Conservation (phyloP, 495 filamentous ascomycete species). For the Penicillium atrosanguineum region DNA sequence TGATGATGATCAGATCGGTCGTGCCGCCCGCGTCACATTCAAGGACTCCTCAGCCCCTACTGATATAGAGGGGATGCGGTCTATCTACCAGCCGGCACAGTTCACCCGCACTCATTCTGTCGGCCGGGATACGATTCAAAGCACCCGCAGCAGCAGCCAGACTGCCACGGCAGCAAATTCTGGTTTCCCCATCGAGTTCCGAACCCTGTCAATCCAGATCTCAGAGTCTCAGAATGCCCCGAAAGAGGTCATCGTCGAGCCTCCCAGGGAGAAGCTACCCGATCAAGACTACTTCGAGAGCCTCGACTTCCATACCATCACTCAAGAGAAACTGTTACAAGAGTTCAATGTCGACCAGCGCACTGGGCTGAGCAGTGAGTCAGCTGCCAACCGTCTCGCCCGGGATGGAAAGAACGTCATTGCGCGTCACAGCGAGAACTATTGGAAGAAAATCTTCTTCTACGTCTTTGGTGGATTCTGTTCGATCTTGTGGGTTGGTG, state of each 20-base stretch:
- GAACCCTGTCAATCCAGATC: conserved; percentile 45
- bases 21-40: conserved; percentile 21
- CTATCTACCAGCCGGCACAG: conserved; percentile 20
- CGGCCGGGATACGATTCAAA: conserved; percentile 24
- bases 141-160: conserved; percentile 12
- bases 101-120: conserved; percentile 19
- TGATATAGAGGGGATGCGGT: conserved; percentile 19
- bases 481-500: conserved; percentile 63
- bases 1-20: conserved; percentile 15
- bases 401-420: conserved; percentile 62
- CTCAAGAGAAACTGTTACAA: conserved; percentile 26
- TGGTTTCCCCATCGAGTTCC: conserved; percentile 44
- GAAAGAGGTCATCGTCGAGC: conserved; percentile 15
- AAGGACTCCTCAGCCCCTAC: conserved; percentile 15
- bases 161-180: conserved; percentile 10
- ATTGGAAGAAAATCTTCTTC: conserved; percentile 53
- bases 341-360: conserved; percentile 33
- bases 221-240: conserved; percentile 38
- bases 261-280: conserved; percentile 25
- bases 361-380: conserved; percentile 25
- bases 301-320: conserved; percentile 37
- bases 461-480: conserved; percentile 77
- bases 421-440: conserved; percentile 55
- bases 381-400: conserved; percentile 43
- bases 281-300: conserved; percentile 42